Conservation (phyloP, 2,329 filamentous ascomycete genomes). For the Scedosporium aurantiacum region DNA sequence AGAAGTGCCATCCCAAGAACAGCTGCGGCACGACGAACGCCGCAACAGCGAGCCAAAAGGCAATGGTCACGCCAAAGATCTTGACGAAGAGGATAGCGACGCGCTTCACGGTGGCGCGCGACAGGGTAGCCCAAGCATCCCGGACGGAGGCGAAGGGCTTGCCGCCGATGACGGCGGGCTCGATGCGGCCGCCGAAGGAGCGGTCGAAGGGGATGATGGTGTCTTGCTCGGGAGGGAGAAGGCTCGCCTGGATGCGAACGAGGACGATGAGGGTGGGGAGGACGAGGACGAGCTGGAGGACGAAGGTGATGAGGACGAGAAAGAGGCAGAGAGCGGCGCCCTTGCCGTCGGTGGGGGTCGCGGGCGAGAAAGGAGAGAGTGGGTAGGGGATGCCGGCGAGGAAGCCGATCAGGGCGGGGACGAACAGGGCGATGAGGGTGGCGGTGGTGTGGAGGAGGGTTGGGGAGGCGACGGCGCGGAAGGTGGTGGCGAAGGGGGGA, state of each 20-base stretch:
- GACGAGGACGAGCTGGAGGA: slow-evolving; percentile 24
- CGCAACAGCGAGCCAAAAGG: background rate
- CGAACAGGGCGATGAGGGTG: slow-evolving; percentile 33
- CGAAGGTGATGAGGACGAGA: slow-evolving; percentile 17
- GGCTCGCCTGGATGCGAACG: slow-evolving; percentile 74
- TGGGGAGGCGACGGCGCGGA: slow-evolving; percentile 58
- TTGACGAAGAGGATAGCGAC: slow-evolving; percentile 45
- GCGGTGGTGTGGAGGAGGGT: slow-evolving; percentile 52
- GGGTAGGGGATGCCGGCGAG: slow-evolving; percentile 20
- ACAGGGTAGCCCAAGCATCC: slow-evolving; percentile 73
- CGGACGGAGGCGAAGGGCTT: slow-evolving; percentile 58
- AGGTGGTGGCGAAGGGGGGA: slow-evolving; percentile 50
- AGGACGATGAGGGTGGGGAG: slow-evolving; percentile 43
- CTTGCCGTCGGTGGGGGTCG: slow-evolving; percentile 22
- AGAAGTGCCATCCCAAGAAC: background rate
- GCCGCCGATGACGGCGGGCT: slow-evolving; percentile 40
- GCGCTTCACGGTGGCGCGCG: slow-evolving; percentile 58
- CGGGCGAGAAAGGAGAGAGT: slow-evolving; percentile 16
- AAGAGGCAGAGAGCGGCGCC: slow-evolving; percentile 32
- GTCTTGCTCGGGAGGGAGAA: slow-evolving; percentile 71
- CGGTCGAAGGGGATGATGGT: slow-evolving; percentile 86
- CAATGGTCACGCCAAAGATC: slow-evolving; percentile 1
- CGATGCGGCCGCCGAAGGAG: slow-evolving; percentile 66
- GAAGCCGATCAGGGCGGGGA: slow-evolving; percentile 31
- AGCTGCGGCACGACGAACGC: background rate